Evolutionary conservation across 768 basidiomycete species (phyloP).

Genomic region (Amanita polypyramis): DNA sequence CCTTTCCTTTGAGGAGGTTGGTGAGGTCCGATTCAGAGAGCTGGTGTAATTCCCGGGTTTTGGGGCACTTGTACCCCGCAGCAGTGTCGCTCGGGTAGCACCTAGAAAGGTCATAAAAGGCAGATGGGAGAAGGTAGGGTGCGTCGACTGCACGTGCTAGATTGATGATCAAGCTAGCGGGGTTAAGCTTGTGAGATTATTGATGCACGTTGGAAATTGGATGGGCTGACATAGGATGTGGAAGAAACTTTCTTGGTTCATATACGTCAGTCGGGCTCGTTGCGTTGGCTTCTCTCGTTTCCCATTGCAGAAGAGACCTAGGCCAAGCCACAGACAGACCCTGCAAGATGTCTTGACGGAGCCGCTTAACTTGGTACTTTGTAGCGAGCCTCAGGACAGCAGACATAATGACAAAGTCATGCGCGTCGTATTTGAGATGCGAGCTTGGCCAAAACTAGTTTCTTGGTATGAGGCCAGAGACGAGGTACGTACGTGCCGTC

Average conservation of each 20-base stretch:
- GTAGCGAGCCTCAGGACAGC: constrained; percentile 54
- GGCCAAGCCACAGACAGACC: constrained; percentile 50
- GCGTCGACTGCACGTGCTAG: constrained; percentile 49
- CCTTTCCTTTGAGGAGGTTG: constrained; percentile 54
- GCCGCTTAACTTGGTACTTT: constrained; percentile 47
- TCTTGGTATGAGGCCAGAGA: not conserved
- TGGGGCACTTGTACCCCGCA: constrained; percentile 33
- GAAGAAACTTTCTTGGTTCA: constrained; percentile 40
- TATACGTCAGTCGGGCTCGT: constrained; percentile 41
- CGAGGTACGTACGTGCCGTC: constrained; percentile 51
- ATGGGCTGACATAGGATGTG: constrained; percentile 58
- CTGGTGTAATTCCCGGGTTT: constrained; percentile 23
- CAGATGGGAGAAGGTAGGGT: constrained; percentile 54
- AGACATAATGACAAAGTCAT: constrained; percentile 43
- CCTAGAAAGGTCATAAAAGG: constrained; percentile 75
- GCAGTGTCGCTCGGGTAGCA: constrained; percentile 51
- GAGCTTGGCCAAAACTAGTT: constrained; percentile 23
- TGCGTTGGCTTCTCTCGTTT: constrained; percentile 49
- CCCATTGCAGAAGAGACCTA: constrained; percentile 52
- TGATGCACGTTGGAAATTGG: not conserved
- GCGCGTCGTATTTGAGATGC: constrained; percentile 32
- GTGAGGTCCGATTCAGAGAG: constrained; percentile 47
- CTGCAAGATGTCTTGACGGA: constrained; percentile 48
- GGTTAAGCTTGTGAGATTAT: not conserved
- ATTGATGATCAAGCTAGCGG: constrained; percentile 37